Conservation (phyloP, 805 yeast species). For the Yamadazyma akitaensis region DNA sequence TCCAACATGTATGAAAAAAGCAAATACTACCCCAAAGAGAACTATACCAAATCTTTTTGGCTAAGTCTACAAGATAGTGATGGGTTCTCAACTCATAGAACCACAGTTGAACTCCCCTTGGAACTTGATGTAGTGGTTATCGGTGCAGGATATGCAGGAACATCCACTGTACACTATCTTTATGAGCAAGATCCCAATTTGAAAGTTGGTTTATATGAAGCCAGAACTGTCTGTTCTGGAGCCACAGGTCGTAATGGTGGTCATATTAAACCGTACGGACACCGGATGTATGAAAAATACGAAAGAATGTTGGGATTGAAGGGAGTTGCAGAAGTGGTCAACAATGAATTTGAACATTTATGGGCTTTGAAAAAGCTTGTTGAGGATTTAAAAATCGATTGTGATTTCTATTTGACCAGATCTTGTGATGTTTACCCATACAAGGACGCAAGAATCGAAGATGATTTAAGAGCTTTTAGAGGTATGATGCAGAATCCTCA, state of each 20-base stretch:
- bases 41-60: conserved; percentile 11
- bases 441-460: conserved; percentile 7
- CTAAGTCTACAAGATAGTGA: conserved; percentile 6
- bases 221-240: conserved; percentile 38
- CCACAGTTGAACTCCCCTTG: conserved; percentile 28
- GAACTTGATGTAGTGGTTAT: conserved; percentile 38
- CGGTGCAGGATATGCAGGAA: conserved; percentile 47
- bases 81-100: conserved; percentile 10
- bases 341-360: conserved; percentile 36
- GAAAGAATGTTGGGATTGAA: conserved; percentile 19
- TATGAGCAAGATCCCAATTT: conserved; percentile 20
- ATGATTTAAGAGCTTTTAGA: conserved; percentile 10
- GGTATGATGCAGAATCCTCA: conserved; percentile 23
- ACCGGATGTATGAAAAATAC: conserved; percentile 12
- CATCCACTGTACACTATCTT: conserved; percentile 36
- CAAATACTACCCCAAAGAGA: conserved; percentile 4
- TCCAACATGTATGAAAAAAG: not conserved
- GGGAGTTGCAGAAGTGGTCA: conserved; percentile 33
- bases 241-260: conserved; percentile 53
- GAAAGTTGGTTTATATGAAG: conserved; percentile 34
- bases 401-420: conserved; percentile 32
- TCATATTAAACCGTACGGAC: conserved; percentile 31
- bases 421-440: conserved; percentile 32
- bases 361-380: conserved; percentile 29
- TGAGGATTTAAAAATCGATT: conserved; percentile 32